Evolutionary conservation across 176 grass and related monocot genomes (phyloP), one percentile per base, ranked within the genome.

Genomic region (Phoenix roebelenii): DNA sequence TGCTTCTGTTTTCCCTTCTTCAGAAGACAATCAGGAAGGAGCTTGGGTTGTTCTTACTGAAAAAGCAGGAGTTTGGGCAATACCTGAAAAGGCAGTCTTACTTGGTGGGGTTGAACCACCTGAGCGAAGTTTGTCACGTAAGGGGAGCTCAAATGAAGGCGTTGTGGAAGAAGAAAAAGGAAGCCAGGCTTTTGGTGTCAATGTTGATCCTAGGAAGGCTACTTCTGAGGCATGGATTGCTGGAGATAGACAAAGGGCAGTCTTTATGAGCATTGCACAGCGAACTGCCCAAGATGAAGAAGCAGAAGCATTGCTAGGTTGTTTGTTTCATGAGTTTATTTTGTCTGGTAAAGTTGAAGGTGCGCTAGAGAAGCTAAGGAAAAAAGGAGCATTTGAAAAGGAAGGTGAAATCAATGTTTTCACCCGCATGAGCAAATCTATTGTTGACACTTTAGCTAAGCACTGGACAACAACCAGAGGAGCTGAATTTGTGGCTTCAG

Each of bases 391-490:
- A 75, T 92, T 97, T 91, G 78, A 85, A 50, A 97, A 88, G 81
- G 87, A 97, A 83, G 84, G 79, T 60, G 93, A 92, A 68, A 88
- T 74, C 69, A 97, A 88, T 71, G 69, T 92, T 74, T 97, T 92
- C 80, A 72, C 80, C 78, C 81, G 87, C 44, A 63, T 72, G 25
- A 97, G 93, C 77, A 97, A 87, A 83, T 97, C 93, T 44, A 88
- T 97, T 55, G 83, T 97, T 5, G 89, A 97, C 59, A 85, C 87
- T 50, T 72, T 97, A 68, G 85, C 93, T 72, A 97, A 92, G 67
- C 93, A 97, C 69, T 97, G 93, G 93, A 97, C 93, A 66, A 92
- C 93, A 59, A 92, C 82, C 65, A 88, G 93, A 97, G 87, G 89
- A 70, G 76, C 87, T 77, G 93, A 97, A 57, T 88, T 98, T 72